phyloP scores from a whole-genome alignment of 2,329 filamentous ascomycete genomes.

The Neonectria neomacrospora region DNA sequence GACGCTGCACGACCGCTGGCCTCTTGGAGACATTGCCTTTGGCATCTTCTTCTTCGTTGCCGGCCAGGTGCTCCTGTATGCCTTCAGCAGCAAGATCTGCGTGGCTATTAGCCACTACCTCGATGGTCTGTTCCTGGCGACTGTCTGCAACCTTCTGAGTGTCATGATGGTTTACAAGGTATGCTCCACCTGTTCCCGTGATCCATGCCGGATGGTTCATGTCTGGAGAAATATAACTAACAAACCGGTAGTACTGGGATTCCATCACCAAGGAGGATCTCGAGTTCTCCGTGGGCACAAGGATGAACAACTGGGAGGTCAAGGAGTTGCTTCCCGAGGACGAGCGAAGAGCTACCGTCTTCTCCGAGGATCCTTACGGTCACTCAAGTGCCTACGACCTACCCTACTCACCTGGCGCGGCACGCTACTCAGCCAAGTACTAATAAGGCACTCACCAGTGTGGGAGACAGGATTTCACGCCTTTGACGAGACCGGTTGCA shows the following conservation, averaged over 20 bases:
- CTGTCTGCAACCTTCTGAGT: conserved; percentile 89
- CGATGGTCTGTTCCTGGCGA: conserved; percentile 94
- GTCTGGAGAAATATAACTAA: conserved; percentile 18
- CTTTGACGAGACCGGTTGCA: conserved; percentile 32
- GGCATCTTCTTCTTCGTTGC: conserved; percentile 91
- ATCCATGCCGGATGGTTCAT: neutral
- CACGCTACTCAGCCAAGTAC: conserved; percentile 60
- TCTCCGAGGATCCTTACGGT: conserved; percentile 73
- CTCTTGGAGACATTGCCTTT: conserved; percentile 89
- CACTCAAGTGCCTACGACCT: conserved; percentile 66
- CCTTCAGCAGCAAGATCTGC: conserved; percentile 87
- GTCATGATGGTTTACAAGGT: conserved; percentile 99
- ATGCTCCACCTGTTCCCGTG: conserved; percentile 36
- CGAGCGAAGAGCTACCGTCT: conserved; percentile 78
- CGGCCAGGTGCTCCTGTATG: conserved; percentile 93
- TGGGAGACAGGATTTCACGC: conserved; percentile 21
- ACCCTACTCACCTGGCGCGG: conserved; percentile 58
- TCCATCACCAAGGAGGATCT: conserved; percentile 98
- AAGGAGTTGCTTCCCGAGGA: conserved; percentile 90
- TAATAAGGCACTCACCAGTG: conserved; percentile 48
- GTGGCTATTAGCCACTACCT: conserved; percentile 88
- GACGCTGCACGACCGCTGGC: conserved; percentile 95
- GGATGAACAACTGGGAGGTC: conserved; percentile 98
- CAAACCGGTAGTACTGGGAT: conserved; percentile 83
- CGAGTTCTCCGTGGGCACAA: conserved; percentile 95